Base-by-base conservation (phyloP, 495 filamentous ascomycete species). In the Talaromyces adpressus region DNA sequence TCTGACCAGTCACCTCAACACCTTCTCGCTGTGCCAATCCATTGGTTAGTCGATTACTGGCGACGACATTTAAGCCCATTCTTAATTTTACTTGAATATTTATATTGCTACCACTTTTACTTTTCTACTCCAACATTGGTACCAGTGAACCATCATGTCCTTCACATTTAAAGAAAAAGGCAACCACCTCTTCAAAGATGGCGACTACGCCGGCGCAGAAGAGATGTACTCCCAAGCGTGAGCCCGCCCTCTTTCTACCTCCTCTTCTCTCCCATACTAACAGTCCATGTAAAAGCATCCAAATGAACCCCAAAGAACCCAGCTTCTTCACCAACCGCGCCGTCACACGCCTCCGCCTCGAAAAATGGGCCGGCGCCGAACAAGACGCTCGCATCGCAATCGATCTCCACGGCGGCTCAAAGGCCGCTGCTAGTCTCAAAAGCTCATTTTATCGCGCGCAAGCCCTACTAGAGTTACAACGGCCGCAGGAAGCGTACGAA, bases 171-270 rank as follows among this genome's bases (percentile, higher is more conserved):
- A 80, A 65, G 68, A 76, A 51, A 78, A 76, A 65, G 79, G 74
- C 57, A 79, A 81, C 57, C 64, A 72, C 57, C 80, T 83, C 72
- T 92, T 85, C 75, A 83, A 86, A 68, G 71, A 75, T 8, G 87
- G 86, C 66, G 88, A 97, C 67, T 97, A 83, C 71, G 75, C 69
- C 23, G 82, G 79, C 30, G 93, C 93, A 32, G 92, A 96, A 67
- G 82, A 84, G 22, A 77, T 85, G 61, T 98, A 93, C 75, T 91
- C 90, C 11, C 87, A 94, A 80, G 93, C 93, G 90, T 92, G 79
- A 73, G 85, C 74, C 18, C 29, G 8, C 23, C 34, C 16, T n/a
- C 39, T 23, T 12, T 18, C 30, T 4, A 29, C 3, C 27, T 18
- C 12, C 23, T 12, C 14, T 53, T 11, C 41, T 47, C 18, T 47